These are phyloP conservation scores for Aspergillus calidoustus DNA, from an alignment of 2,329 filamentous ascomycete species.

Conservation along the genomic window DNA sequence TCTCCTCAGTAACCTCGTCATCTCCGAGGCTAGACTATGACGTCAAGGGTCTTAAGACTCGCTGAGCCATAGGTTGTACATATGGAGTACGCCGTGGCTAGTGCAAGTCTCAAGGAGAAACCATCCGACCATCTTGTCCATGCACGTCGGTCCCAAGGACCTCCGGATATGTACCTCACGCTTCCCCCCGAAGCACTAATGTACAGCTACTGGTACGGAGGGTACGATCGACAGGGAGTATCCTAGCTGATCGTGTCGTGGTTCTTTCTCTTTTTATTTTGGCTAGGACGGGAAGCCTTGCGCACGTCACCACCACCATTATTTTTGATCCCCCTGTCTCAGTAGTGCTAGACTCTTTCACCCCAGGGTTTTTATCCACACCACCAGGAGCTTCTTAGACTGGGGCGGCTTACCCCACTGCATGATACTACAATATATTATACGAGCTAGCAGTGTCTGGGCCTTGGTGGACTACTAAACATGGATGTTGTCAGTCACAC, in stretches of 20 bases:
- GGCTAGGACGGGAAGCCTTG: too few relatives aligned
- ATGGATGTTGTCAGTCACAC: neutral
- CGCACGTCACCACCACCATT: neutral
- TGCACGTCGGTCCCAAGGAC: conserved; percentile 19
- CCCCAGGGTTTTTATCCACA: neutral
- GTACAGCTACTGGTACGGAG: conserved; percentile 18
- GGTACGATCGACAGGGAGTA: conserved; percentile 23
- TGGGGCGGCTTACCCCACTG: neutral
- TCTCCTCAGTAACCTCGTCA: too few relatives aligned
- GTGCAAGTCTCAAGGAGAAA: neutral
- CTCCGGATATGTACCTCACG: conserved; percentile 32
- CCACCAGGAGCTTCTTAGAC: neutral
- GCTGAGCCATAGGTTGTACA: neutral
- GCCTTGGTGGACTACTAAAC: neutral
- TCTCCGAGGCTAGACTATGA: neutral
- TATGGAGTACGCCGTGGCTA: neutral
- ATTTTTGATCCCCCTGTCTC: neutral
- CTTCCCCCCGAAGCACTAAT: conserved; percentile 44
- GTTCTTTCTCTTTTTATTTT: conserved; percentile 15
- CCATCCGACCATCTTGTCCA: neutral
- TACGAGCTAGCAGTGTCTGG: neutral
- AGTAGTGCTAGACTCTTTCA: neutral
- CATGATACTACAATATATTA: neutral
- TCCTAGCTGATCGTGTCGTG: conserved; percentile 19
- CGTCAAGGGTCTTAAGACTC: conserved; percentile 3